These are phyloP conservation scores for Phytomonas francai DNA, from an alignment of 208 protist genomes.

Conservation along the genomic window DNA sequence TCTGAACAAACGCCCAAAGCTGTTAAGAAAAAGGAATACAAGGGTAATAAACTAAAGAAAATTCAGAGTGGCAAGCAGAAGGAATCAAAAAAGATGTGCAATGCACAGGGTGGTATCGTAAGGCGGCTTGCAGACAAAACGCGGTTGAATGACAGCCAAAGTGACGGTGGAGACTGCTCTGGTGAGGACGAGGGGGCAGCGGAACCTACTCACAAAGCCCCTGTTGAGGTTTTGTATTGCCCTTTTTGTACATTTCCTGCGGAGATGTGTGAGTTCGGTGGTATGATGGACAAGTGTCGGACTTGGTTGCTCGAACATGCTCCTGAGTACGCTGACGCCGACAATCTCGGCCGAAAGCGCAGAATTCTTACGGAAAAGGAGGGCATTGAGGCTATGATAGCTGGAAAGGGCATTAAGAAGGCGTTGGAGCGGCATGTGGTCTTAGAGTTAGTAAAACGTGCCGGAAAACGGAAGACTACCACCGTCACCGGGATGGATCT, in stretches of 20 bases:
- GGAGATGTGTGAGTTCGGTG: slow-evolving; percentile 89
- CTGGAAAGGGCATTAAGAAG: slow-evolving; percentile 73
- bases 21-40: slow-evolving; percentile 7
- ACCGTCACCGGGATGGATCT: slow-evolving; percentile 79
- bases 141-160: neutral
- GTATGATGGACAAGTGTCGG: slow-evolving; percentile 87
- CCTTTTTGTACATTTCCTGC: slow-evolving; percentile 87
- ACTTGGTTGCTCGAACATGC: slow-evolving; percentile 85
- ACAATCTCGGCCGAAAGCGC: slow-evolving; percentile 72
- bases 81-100: neutral
- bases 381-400: slow-evolving; percentile 62
- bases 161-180: slow-evolving; percentile 6
- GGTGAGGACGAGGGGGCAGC: slow-evolving; percentile 13
- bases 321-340: slow-evolving; percentile 69
- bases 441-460: slow-evolving; percentile 52
- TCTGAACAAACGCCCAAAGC: neutral
- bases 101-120: neutral
- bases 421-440: slow-evolving; percentile 65
- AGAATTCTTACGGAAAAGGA: slow-evolving; percentile 80
- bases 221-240: slow-evolving; percentile 86
- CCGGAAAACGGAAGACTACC: slow-evolving; percentile 57
- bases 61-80: neutral
- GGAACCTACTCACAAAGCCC: slow-evolving; percentile 11
- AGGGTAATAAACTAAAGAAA: slow-evolving; percentile 5
- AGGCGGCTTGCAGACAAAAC: neutral